Base-by-base conservation (phyloP, 1,284 basidiomycete species). In the Exobasidium rhododendri region DNA sequence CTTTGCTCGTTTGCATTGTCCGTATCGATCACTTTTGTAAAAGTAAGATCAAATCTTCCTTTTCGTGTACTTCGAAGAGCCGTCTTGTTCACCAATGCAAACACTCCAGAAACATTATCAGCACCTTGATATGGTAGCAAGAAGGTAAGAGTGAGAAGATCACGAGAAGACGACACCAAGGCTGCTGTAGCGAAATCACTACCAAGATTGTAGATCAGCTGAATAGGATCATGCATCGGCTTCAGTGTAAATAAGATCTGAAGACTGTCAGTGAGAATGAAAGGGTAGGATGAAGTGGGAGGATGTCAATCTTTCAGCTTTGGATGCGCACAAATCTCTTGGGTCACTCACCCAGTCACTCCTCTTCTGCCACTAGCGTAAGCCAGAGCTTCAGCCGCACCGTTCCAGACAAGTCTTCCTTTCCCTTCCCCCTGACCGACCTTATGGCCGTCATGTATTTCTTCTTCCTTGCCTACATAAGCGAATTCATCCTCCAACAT, bases 311-410 rank as follows among this genome's bases (percentile, higher is more conserved):
- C 30, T 53, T 53, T n/a, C 26, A 14, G 3, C 20, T 17, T 17
- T 24, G 3, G 20, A 20, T 54, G 3, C 3, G 4, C 45, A 14
- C 45, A 11, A n/a, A n/a, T n/a, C n/a, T n/a, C n/a, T n/a, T n/a
- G n/a, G n/a, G n/a, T 24, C 28, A 59, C 61, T 56, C 44, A 64
- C 61, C 62, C 64, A 2, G 66, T 59, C 20, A 77, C 72, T 13
- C 73, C 71, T 6, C 76, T 61, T 32, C 77, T 70, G 14, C 77
- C 77, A 2, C 67, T 71, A 20, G 76, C 76, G 49, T 74, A 79
- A 58, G 78, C 66, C 26, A 74, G 52, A 4, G 76, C 77, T 31
- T 70, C 59, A 30, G 64, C 66, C 5, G 68, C 73, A 11, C 76
- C 77, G 57, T 79, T 78, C 77, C 77, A 79, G 31, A 73, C 20